phyloP scores from a whole-genome alignment of 768 basidiomycete species.

The Daedaleopsis sinensis region DNA sequence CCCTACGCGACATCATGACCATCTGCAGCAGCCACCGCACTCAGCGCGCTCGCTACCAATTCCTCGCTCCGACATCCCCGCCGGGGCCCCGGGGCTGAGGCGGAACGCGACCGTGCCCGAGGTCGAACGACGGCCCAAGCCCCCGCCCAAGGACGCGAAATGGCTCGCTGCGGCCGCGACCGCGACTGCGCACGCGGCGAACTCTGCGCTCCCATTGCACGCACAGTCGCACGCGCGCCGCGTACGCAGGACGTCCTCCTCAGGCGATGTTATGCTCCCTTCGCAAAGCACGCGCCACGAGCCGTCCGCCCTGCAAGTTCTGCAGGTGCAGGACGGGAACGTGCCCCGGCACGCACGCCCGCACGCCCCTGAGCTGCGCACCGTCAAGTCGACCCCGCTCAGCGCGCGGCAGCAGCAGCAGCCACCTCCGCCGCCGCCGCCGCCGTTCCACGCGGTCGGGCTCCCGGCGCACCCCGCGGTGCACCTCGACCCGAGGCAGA shows the following conservation, averaged over 20 bases:
- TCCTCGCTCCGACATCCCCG: background rate
- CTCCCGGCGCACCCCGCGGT: slow-evolving; percentile 1
- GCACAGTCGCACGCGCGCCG: background rate
- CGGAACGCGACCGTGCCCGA: background rate
- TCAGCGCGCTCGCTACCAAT: too few relatives aligned
- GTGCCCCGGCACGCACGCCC: background rate
- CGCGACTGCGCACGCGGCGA: background rate
- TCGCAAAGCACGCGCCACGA: slow-evolving; percentile 5
- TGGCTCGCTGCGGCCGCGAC: background rate
- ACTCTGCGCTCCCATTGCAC: background rate
- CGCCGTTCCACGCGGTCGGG: background rate
- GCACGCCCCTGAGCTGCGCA: slow-evolving; percentile 3
- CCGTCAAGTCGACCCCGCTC: slow-evolving; percentile 11
- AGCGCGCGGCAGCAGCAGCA: slow-evolving; percentile 1
- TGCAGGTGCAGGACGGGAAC: slow-evolving; percentile 1
- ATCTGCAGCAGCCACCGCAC: background rate
- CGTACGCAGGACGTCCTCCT: slow-evolving; percentile 10
- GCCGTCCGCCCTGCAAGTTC: too few relatives aligned
- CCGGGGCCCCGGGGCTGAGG: background rate
- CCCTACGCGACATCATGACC: background rate
- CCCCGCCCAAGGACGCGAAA: background rate
- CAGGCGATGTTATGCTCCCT: slow-evolving; percentile 8
- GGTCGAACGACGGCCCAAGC: background rate
- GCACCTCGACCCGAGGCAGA: background rate
- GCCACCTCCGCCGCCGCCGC: background rate